These are phyloP conservation scores for Physcomitrellopsis africana DNA, from an alignment of 225 moss, liverwort and hornwort species.

Conservation along the genomic window DNA sequence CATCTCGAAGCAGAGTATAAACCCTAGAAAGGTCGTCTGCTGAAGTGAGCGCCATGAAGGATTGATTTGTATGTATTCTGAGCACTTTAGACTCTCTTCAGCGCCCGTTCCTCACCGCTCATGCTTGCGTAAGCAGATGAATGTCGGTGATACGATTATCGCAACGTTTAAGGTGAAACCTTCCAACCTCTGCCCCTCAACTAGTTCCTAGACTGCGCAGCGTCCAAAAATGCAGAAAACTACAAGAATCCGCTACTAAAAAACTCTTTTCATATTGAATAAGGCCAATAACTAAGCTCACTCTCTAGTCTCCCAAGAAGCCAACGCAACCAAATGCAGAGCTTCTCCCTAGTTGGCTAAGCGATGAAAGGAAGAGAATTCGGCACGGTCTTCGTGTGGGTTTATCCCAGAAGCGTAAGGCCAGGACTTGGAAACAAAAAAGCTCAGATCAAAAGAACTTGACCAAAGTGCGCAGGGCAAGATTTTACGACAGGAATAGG, in stretches of 20 bases:
- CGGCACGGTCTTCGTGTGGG: neutral
- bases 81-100: conserved; percentile 10
- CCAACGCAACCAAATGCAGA: neutral
- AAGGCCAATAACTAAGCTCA: neutral
- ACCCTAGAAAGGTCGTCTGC: conserved; percentile 90
- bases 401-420: conserved; percentile 11
- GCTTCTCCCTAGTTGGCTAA: neutral
- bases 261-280: neutral
- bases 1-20: conserved; percentile 87
- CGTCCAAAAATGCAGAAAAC: too few relatives aligned
- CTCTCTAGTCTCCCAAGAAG: neutral
- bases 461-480: conserved; percentile 1
- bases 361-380: conserved; percentile 2
- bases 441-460: neutral
- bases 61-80: conserved; percentile 21
- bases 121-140: conserved; percentile 14
- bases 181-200: neutral
- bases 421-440: neutral
- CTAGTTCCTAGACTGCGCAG: too few relatives aligned
- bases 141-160: neutral
- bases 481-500: conserved; percentile 10
- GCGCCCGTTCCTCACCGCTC: conserved; percentile 27
- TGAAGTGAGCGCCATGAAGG: conserved; percentile 74
- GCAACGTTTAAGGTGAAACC: neutral
- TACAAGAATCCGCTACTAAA: conserved; percentile 9